Percentiles rank a stretch among this genome's conserved stretches.
These are phyloP conservation scores for Coemansia guatemalensis DNA, from an alignment of 192 early-diverging fungal genomes.

Conservation along the genomic window DNA sequence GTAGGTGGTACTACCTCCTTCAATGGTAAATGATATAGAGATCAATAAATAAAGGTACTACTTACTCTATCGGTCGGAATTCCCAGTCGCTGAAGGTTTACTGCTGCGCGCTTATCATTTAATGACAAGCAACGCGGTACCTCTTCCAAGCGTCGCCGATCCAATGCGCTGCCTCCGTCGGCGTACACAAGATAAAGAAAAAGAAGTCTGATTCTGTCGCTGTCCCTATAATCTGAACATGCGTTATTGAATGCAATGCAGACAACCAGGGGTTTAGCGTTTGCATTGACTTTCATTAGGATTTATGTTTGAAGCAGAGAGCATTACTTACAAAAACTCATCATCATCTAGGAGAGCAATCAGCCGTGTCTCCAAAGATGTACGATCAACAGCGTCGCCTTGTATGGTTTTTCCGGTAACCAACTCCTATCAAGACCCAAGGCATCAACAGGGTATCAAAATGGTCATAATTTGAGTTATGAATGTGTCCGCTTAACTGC, in stretches of 20 bases:
- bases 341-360: conserved; percentile 40
- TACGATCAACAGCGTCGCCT: conserved; percentile 16
- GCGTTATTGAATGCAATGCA: background rate
- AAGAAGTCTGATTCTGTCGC: conserved; percentile 40
- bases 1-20: background rate
- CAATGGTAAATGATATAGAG: background rate
- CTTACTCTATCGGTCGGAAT: conserved; percentile 38
- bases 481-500: background rate
- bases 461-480: background rate
- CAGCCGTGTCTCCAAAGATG: conserved; percentile 31
- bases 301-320: background rate
- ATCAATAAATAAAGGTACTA: background rate
- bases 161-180: conserved; percentile 30
- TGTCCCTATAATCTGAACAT: conserved; percentile 17
- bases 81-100: conserved; percentile 35
- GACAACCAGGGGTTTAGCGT: background rate
- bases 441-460: background rate
- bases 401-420: conserved; percentile 11
- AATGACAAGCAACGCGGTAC: conserved; percentile 42
- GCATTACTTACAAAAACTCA: conserved; percentile 32
- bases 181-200: conserved; percentile 43
- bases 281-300: background rate
- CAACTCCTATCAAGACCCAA: conserved; percentile 27
- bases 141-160: conserved; percentile 45
- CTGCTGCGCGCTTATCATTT: conserved; percentile 43